These are phyloP conservation scores for Quercus lobata DNA, from an alignment of 331 rosid genomes.

Conservation along the genomic window DNA sequence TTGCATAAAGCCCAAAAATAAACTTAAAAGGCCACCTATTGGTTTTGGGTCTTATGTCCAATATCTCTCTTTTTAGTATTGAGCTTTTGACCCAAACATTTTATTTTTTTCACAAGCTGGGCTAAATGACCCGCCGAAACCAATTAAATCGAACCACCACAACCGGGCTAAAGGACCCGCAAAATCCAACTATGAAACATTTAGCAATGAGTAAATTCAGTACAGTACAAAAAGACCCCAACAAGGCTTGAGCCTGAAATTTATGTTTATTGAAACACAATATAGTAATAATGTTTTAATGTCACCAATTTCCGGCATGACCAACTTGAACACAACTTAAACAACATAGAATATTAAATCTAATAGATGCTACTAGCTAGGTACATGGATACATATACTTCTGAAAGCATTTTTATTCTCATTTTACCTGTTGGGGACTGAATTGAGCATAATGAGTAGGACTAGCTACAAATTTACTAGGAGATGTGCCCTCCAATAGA, in stretches of 20 bases:
- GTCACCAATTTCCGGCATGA: background rate
- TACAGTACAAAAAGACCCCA: background rate
- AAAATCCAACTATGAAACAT: no score
- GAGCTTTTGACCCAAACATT: no score
- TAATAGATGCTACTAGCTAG: background rate
- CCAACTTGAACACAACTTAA: background rate
- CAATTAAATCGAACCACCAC: no score
- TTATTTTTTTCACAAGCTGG: no score
- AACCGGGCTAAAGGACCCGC: no score
- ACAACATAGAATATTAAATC: no score
- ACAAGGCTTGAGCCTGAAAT: background rate
- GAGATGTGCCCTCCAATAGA: conserved; percentile 35
- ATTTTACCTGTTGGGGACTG: conserved; percentile 36
- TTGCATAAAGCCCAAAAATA: no score
- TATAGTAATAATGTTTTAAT: background rate
- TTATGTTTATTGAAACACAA: background rate
- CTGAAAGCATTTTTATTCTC: conserved; percentile 20
- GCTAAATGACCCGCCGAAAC: no score
- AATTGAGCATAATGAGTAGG: conserved; percentile 30
- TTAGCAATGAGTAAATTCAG: background rate
- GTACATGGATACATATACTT: background rate
- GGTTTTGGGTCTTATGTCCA: no score
- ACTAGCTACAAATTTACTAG: conserved; percentile 19
- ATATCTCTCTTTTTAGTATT: no score
- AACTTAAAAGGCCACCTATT: no score